These are phyloP conservation scores for Solanum tarijense DNA, from an alignment of 257 asterid genomes.

Conservation along the genomic window DNA sequence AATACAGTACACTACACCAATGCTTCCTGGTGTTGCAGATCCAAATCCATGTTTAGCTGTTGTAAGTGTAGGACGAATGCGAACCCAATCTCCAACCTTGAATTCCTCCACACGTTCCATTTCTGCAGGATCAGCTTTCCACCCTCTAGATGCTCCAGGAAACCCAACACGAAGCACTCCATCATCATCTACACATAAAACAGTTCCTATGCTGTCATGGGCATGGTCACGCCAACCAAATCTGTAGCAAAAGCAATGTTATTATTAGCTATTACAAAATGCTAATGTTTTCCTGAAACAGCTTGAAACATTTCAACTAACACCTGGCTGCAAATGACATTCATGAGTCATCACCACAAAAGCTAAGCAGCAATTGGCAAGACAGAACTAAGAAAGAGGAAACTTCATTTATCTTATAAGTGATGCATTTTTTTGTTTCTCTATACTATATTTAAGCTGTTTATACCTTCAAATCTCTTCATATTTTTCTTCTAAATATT, in stretches of 20 bases:
- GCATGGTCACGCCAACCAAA: slow-evolving; percentile 98
- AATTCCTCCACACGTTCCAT: slow-evolving; percentile 99
- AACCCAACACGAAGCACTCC: slow-evolving; percentile 97
- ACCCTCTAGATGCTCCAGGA: slow-evolving; percentile 99
- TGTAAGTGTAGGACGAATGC: slow-evolving; percentile 87
- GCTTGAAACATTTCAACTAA: not conserved
- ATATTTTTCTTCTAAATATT: not conserved
- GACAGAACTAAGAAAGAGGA: not conserved
- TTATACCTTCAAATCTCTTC: not conserved
- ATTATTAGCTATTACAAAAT: not conserved
- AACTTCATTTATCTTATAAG: not conserved
- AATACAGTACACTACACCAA: slow-evolving; percentile 78
- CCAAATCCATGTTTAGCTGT: slow-evolving; percentile 96
- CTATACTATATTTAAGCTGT: not conserved
- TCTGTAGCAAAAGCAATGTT: slow-evolving; percentile 33
- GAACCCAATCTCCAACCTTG: slow-evolving; percentile 98
- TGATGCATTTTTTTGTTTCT: not conserved
- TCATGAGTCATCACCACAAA: not conserved
- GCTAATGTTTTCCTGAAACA: not conserved
- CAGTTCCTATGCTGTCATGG: slow-evolving; percentile 90
- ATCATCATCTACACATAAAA: slow-evolving; percentile 96
- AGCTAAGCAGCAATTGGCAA: not conserved
- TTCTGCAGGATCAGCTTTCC: slow-evolving; percentile 99
- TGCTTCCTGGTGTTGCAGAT: slow-evolving; percentile 93
- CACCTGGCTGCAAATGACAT: not conserved